These are phyloP conservation scores for Hylodesmum podocarpum DNA, from an alignment of 306 rosid species.

Conservation along the genomic window DNA sequence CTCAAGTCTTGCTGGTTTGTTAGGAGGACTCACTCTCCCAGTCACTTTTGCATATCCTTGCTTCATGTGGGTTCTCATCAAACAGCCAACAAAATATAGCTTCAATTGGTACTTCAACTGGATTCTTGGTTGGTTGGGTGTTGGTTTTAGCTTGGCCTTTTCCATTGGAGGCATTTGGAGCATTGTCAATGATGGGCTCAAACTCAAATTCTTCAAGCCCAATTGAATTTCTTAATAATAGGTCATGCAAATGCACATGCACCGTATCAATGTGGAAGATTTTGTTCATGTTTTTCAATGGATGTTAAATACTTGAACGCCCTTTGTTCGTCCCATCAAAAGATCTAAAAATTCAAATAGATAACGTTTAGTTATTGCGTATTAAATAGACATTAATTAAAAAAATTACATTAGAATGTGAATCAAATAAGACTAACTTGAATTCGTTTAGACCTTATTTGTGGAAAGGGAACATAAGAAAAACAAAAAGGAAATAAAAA, in stretches of 20 bases:
- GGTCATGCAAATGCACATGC: conserved; percentile 1
- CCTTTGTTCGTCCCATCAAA: no score
- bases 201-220: conserved; percentile 93
- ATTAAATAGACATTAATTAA: no score
- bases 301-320: no score
- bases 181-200: conserved; percentile 88
- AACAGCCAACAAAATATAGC: conserved; percentile 82
- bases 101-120: conserved; percentile 95
- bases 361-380: no score
- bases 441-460: no score
- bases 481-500: no score
- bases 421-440: no score
- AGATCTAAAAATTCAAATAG: no score
- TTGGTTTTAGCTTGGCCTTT: conserved; percentile 88
- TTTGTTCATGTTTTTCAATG: no score
- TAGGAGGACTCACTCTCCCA: conserved; percentile 98
- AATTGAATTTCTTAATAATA: conserved; percentile 35
- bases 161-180: conserved; percentile 99
- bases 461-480: no score
- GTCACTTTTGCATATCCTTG: conserved; percentile 99
- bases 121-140: conserved; percentile 90
- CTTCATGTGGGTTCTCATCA: conserved; percentile 99
- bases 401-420: no score
- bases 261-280: background rate
- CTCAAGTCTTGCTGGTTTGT: conserved; percentile 90